phyloP scores from a whole-genome alignment of 208 protist species.

The Trypanosomatidae sp. region DNA sequence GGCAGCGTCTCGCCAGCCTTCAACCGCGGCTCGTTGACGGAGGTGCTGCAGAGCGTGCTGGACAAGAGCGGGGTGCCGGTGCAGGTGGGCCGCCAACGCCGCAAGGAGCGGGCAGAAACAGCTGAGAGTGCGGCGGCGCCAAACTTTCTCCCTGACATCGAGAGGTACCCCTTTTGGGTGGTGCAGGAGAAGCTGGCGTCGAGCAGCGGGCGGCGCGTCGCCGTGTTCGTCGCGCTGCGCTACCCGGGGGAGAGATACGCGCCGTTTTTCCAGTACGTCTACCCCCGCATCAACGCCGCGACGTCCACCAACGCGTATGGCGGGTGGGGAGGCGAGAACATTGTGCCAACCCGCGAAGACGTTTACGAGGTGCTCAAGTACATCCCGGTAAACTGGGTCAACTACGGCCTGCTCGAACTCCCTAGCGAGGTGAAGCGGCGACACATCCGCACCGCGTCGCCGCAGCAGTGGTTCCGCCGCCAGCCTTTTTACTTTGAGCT shows the following conservation, averaged over 20 bases:
- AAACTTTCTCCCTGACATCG: background rate
- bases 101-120: no score
- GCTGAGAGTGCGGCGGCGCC: no score
- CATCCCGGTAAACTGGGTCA: slow-evolving; percentile 83
- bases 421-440: slow-evolving; percentile 45
- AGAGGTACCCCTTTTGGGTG: slow-evolving; percentile 25
- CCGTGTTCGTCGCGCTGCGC: slow-evolving; percentile 39
- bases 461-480: slow-evolving; percentile 74
- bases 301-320: slow-evolving; percentile 57
- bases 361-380: slow-evolving; percentile 85
- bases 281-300: slow-evolving; percentile 27
- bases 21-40: no score
- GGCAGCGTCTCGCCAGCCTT: no score
- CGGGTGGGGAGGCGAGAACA: slow-evolving; percentile 49
- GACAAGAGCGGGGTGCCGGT: no score
- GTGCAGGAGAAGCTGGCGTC: no score
- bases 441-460: slow-evolving; percentile 64
- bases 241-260: slow-evolving; percentile 23
- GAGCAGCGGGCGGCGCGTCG: background rate
- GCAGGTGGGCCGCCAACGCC: no score
- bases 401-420: slow-evolving; percentile 59
- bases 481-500: slow-evolving; percentile 89
- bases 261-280: slow-evolving; percentile 44
- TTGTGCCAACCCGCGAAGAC: slow-evolving; percentile 67
- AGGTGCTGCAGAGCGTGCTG: no score